Percentiles rank a stretch among this genome's conserved stretches.
Evolutionary conservation across 2,329 filamentous ascomycete species (phyloP).

Genomic region (Huntiella abstrusa): DNA sequence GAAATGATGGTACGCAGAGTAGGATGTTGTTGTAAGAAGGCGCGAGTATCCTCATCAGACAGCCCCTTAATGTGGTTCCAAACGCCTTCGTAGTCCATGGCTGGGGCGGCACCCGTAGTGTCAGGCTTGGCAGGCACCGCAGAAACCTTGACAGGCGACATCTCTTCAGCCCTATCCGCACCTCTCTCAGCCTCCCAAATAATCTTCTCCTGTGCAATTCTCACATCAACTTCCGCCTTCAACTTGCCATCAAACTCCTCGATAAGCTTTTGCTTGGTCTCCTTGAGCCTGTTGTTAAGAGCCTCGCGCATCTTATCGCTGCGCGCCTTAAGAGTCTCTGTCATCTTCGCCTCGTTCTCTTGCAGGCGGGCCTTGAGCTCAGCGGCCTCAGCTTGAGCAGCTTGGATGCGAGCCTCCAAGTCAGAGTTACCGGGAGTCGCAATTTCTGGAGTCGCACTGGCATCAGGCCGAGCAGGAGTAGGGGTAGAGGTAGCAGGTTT

Average conservation of each 20-base stretch:
- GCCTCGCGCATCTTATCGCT: conserved; percentile 51
- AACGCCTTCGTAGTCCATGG: conserved; percentile 13
- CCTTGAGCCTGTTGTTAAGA: conserved; percentile 51
- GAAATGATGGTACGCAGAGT: conserved; percentile 40
- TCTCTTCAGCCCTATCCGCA: conserved; percentile 12
- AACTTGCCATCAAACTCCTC: conserved; percentile 26
- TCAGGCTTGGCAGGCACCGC: conserved; percentile 21
- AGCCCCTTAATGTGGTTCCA: conserved; percentile 8
- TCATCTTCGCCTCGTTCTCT: conserved; percentile 43
- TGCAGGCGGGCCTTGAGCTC: conserved; percentile 46
- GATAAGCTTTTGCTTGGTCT: conserved; percentile 35
- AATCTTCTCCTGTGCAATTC: conserved; percentile 41
- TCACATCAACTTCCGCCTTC: conserved; percentile 30
- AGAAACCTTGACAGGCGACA: conserved; percentile 13
- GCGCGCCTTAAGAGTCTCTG: conserved; percentile 41
- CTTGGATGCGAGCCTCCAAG: conserved; percentile 43
- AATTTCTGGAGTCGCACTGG: conserved; percentile 13
- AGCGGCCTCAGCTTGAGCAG: conserved; percentile 40
- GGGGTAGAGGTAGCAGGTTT: conserved; percentile 13
- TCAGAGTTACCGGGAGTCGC: conserved; percentile 29
- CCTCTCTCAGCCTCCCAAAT: conserved; percentile 39
- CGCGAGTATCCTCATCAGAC: conserved; percentile 35
- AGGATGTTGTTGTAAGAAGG: conserved; percentile 35
- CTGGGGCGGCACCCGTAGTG: conserved; percentile 16
- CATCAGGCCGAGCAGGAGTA: conserved; percentile 9